Evolutionary conservation across 1,139 yeast genomes (phyloP).

Genomic region (Lodderomyces oxycetoniae): DNA sequence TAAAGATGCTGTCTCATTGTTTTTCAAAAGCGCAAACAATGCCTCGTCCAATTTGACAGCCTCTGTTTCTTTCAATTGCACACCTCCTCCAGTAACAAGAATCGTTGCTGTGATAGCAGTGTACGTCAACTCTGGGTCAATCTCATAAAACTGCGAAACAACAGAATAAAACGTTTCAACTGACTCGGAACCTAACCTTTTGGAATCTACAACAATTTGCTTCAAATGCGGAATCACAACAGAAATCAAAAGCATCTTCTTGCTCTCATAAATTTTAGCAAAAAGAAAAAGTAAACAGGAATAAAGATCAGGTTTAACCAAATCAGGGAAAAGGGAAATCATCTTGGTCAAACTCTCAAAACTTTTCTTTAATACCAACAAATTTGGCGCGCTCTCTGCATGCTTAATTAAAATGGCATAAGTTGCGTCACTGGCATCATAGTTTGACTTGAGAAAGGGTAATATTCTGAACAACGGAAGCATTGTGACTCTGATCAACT

Average conservation of each 20-base stretch:
- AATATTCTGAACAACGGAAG: conserved; percentile 56
- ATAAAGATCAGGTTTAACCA: conserved; percentile 65
- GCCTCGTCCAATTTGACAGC: conserved; percentile 24
- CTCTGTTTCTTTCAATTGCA: conserved; percentile 35
- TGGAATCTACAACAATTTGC: conserved; percentile 35
- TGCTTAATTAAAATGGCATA: conserved; percentile 22
- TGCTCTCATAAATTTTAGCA: conserved; percentile 53
- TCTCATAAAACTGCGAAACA: conserved; percentile 25
- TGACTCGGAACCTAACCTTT: conserved; percentile 21
- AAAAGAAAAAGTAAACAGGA: conserved; percentile 65
- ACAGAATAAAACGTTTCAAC: conserved; percentile 36
- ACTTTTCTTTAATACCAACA: conserved; percentile 46
- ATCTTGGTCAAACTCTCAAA: conserved; percentile 57
- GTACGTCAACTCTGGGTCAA: conserved; percentile 28
- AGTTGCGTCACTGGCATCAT: conserved; percentile 31
- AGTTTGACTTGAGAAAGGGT: conserved; percentile 55
- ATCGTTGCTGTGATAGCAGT: conserved; percentile 57
- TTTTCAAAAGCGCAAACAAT: conserved; percentile 33
- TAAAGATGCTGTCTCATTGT: conserved; percentile 32
- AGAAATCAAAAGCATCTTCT: conserved; percentile 45
- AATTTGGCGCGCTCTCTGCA: conserved; percentile 33
- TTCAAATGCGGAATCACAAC: conserved; percentile 56
- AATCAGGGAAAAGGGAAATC: conserved; percentile 59
- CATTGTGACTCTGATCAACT: conserved; percentile 68
- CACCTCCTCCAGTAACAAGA: conserved; percentile 51